phyloP scores from a whole-genome alignment of 2,329 filamentous ascomycete species.

The Drechmeria coniospora region DNA sequence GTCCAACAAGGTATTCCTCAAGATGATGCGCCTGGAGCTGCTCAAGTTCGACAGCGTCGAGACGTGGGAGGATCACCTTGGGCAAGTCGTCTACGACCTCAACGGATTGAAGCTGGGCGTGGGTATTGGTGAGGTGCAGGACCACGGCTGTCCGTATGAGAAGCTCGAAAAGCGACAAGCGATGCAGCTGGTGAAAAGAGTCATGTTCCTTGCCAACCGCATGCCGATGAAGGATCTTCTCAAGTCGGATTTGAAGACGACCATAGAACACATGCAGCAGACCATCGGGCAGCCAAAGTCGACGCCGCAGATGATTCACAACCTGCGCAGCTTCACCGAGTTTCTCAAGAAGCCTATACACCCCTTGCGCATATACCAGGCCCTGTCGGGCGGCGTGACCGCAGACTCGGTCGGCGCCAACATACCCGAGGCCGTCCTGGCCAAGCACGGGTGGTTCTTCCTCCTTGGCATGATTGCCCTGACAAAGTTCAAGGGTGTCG shows the following conservation, averaged over 20 bases:
- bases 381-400: conserved; percentile 62
- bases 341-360: conserved; percentile 76
- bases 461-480: conserved; percentile 77
- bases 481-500: conserved; percentile 62
- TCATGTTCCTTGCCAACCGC: conserved; percentile 65
- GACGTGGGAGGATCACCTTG: conserved; percentile 74
- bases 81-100: conserved; percentile 70
- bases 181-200: conserved; percentile 66
- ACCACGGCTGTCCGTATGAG: conserved; percentile 68
- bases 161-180: conserved; percentile 69
- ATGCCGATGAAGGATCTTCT: conserved; percentile 83
- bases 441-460: conserved; percentile 82
- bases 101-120: conserved; percentile 66
- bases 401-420: conserved; percentile 58
- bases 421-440: conserved; percentile 53
- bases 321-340: conserved; percentile 66
- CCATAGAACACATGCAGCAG: conserved; percentile 86
- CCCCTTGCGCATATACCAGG: conserved; percentile 62
- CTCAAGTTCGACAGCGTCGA: conserved; percentile 60
- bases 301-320: conserved; percentile 69
- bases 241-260: conserved; percentile 78
- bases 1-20: conserved; percentile 76
- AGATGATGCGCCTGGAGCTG: conserved; percentile 76
- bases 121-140: conserved; percentile 48
- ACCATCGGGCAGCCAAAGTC: conserved; percentile 68